Base-by-base conservation (phyloP, 345 rosid species). In the Melaleuca quinquenervia region DNA sequence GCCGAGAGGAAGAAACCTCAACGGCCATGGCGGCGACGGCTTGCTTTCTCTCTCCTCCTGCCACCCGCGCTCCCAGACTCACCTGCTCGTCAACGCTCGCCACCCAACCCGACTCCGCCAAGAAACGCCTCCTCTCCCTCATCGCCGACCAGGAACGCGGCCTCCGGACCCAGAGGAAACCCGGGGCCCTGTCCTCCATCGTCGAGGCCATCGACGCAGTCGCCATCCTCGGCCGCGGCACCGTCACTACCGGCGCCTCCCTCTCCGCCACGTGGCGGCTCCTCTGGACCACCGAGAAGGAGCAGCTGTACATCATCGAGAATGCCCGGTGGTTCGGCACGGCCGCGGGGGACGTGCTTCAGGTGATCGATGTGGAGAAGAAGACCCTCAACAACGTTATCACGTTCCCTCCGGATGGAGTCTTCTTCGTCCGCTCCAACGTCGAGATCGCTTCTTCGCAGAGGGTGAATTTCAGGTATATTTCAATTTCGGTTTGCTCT, bases 231-330 rank as follows among this genome's bases (percentile, higher is more conserved):
- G 98, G 98, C 48, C 87, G 90, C 4, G 90, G 85, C 48, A 88
- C 91, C 6, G 85, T 89, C 88, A 95, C 98, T 85, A 97, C 98
- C 50, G 94, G 85, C 2, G 87, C 74, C 14, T 89, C 95, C 15
- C 94, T 97, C 15, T 94, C 98, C 16, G 92, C 96, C 87, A 95
- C 98, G 56, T 97, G 98, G 98, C 90, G 99, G 83, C 87, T 95
- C 64, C 93, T 95, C 74, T 96, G 99, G 98, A 95, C 97, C 44
- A 95, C 99, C 82, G 99, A 96, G 94, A 96, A 95, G 89, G 99
- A 95, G 90, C 99, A 95, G 89, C 93, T 96, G 9, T 96, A 93
- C 92, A 95, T 96, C 80, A 90, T 96, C 82, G 97, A 95, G 93
- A 95, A 94, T 85, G 97, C 98, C 20, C 90, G 92, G 36, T 51